Percentiles rank a stretch among this genome's conserved stretches.
These are phyloP conservation scores for Leersia perrieri DNA, from an alignment of 176 grass and related monocot genomes.

Conservation along the genomic window DNA sequence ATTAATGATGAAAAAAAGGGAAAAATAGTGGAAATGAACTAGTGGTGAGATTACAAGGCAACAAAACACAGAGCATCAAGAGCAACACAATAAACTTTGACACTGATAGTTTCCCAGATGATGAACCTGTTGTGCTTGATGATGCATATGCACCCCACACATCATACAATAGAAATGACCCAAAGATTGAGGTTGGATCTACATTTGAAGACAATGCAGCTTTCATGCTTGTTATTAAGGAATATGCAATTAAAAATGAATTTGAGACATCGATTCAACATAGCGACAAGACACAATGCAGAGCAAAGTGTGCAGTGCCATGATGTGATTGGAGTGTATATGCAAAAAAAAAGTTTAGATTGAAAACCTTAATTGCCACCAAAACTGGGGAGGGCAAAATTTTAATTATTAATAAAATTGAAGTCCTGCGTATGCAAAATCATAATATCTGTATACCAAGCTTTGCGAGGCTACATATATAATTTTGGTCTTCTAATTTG, in stretches of 20 bases:
- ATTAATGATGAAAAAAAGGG: not conserved
- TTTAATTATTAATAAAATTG: no score
- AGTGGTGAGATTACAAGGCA: not conserved
- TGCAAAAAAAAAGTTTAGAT: constrained; percentile 20
- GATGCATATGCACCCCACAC: not conserved
- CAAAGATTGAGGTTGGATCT: not conserved
- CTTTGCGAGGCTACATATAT: no score
- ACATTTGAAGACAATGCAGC: constrained; percentile 9
- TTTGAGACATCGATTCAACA: no score
- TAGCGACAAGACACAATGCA: not conserved
- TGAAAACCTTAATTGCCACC: no score
- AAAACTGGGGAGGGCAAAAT: no score
- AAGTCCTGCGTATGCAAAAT: no score
- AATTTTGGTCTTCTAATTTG: no score
- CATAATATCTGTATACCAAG: no score
- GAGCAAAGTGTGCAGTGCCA: not conserved
- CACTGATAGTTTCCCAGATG: not conserved
- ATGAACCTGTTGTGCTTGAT: not conserved
- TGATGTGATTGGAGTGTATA: constrained; percentile 3
- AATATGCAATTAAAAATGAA: no score
- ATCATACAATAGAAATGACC: not conserved
- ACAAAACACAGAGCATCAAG: no score
- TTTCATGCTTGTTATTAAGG: no score
- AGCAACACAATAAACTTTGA: not conserved
- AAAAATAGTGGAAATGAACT: not conserved